Evolutionary conservation across 1,284 basidiomycete species (phyloP), one percentile per base, ranked within the genome.

Genomic region (Cutaneotrichosporon curvatum): DNA sequence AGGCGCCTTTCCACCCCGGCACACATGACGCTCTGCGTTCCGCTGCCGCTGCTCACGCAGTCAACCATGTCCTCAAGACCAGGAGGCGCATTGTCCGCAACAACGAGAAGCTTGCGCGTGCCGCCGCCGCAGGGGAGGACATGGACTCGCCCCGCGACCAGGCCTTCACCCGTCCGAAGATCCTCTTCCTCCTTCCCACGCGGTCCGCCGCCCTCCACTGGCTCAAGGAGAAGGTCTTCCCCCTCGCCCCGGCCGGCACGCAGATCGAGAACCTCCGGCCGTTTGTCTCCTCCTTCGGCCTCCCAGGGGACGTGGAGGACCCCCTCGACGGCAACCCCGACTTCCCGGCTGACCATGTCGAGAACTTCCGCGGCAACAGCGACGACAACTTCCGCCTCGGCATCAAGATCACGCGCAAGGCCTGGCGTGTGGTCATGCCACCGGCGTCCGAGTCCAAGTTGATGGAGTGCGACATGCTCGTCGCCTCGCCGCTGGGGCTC

Each of bases 371-470:
- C 55, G 95, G 95, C n/a, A 99, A 99, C 68, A 81, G 91, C 38
- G 95, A 98, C 65, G 95, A 99, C 71, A 89, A 82, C 60, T 98
- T 98, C 72, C 76, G 87, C 56, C 75, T 97, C 22, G 94, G 94
- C 0, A 73, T 97, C 61, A 96, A 97, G 73, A 71, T 98, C 57
- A 97, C 90, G 3, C 77, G 84, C 62, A 97, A 95, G 73, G 66
- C 97, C 84, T 72, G 79, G 87, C 19, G 87, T 83, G 58, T 97
- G 87, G 72, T 97, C 88, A 67, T 72, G 61, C 64, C 65, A 36
- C 69, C 70, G 34, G 63, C 66, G 4, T 68, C 63, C 45, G 70
- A 72, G 52, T 58, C 53, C 20, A 72, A 71, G 50, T 47, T 72
- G 50, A 56, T 71, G 68, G 81, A 82, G 16, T 87, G 84, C 55